These are phyloP conservation scores for Parietaria judaica DNA, from an alignment of 306 rosid species.

Conservation along the genomic window DNA sequence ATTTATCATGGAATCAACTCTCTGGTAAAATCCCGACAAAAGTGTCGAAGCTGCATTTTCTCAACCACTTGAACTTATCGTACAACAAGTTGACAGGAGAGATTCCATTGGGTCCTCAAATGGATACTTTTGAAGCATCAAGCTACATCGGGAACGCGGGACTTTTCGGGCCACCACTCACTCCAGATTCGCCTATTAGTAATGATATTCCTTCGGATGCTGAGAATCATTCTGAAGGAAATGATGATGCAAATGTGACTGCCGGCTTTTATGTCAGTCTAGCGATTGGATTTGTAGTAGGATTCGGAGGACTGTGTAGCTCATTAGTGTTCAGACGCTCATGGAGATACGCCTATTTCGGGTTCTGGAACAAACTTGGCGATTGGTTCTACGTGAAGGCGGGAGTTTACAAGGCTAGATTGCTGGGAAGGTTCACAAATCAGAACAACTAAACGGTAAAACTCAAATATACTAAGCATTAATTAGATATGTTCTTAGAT, in stretches of 20 bases:
- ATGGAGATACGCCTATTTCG: conserved; percentile 21
- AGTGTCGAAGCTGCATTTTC: background rate
- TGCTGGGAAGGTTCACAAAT: background rate
- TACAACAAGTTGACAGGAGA: conserved; percentile 11
- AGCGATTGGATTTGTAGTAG: conserved; percentile 19
- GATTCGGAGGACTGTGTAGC: conserved; percentile 9
- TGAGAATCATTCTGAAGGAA: background rate
- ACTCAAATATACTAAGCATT: too few relatives aligned
- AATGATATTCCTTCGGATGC: background rate
- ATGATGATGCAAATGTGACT: background rate
- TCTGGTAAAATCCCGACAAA: conserved; percentile 10
- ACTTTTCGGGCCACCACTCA: conserved; percentile 23
- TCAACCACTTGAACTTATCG: conserved; percentile 6
- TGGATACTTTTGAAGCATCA: background rate
- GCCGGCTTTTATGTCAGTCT: conserved; percentile 19
- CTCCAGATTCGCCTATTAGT: background rate
- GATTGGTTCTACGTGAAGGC: background rate
- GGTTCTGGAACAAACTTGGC: background rate
- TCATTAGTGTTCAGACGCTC: conserved; percentile 3
- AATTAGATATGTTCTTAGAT: background rate
- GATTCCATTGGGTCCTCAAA: conserved; percentile 19
- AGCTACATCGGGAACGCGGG: conserved; percentile 10
- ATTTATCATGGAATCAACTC: conserved; percentile 18
- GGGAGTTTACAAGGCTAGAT: background rate
- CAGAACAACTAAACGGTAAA: background rate